Evolutionary conservation across 2,329 filamentous ascomycete genomes (phyloP), one percentile per base, ranked within the genome.

Genomic region (Apiospora kogelbergensis): DNA sequence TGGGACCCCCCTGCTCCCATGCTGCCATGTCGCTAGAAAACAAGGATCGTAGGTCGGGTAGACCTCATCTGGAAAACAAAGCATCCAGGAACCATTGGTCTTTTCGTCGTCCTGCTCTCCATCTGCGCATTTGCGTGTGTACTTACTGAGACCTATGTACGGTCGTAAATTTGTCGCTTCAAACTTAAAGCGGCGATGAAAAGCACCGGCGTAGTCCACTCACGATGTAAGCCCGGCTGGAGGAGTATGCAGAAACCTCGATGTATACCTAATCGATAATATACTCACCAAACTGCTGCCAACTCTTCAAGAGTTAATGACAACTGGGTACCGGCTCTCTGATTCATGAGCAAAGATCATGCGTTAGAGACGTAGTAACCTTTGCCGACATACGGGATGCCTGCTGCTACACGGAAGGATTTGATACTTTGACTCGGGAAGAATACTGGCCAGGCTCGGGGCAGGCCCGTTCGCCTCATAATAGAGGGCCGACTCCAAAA

Each of bases 31-130:
- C 13, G 53, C 48, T 30, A 65, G 63, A 41, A 15, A 65, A 65
- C 63, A 65, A 45, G 63, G 63, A 65, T 44, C 15, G 24, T 24
- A 42, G 63, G 63, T 33, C 40, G 33, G 45, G 65, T 37, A 41
- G 65, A 48, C 30, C 33, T 46, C 42, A 33, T 48, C 65, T 48
- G 65, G 44, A 53, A 66, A 66, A 66, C 65, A 66, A 66, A 66
- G 33, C 65, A 66, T 53, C 65, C 26, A 53, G 42, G 30, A 41
- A 65, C 63, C 63, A 60, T 60, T 60, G 53, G 53, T 37, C 53
- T 60, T 60, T 60, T 37, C 17, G 15, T 17, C 24, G 15, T 13
- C 26, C 4, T 30, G 13, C 24, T 9, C 17, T 57, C 26, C 17
- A 33, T 57, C 48, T 7, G 48, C 26, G 37, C 40, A 3, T 15